Evolutionary conservation across 2,329 filamentous ascomycete species (phyloP).

Genomic region (Penicillium crustosum): DNA sequence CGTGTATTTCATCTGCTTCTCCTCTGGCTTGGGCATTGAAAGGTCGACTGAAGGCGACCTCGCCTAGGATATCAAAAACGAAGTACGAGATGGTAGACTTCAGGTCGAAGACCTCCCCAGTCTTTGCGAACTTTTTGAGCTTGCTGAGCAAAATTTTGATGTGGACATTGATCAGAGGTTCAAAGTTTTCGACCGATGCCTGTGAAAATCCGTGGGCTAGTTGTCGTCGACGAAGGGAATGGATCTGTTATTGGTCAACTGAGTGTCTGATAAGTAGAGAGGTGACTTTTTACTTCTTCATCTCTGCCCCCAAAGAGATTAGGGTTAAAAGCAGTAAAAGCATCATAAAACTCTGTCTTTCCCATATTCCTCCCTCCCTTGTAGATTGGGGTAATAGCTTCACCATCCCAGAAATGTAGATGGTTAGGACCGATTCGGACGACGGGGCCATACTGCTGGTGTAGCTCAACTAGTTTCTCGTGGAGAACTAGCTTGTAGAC

Average conservation of each 20-base stretch:
- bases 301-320: slow-evolving; percentile 10
- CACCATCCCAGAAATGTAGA: slow-evolving; percentile 15
- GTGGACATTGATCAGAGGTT: slow-evolving; percentile 6
- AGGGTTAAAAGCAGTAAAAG: slow-evolving; percentile 14
- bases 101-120: neutral
- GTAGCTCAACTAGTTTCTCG: slow-evolving; percentile 7
- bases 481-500: slow-evolving; percentile 6
- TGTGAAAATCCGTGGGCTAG: slow-evolving; percentile 11
- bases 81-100: slow-evolving; percentile 3
- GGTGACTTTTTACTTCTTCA: neutral
- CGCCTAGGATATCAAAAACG: slow-evolving; percentile 7
- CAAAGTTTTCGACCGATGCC: slow-evolving; percentile 6
- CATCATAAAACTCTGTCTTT: slow-evolving; percentile 13
- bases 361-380: slow-evolving; percentile 15
- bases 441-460: neutral
- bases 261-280: too few relatives aligned
- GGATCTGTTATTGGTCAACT: neutral
- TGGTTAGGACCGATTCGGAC: slow-evolving; percentile 13
- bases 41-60: slow-evolving; percentile 3
- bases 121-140: neutral
- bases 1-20: slow-evolving; percentile 5
- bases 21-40: slow-evolving; percentile 6
- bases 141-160: slow-evolving; percentile 2
- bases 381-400: slow-evolving; percentile 15
- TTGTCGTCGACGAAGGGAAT: slow-evolving; percentile 9